Evolutionary conservation across 2,329 filamentous ascomycete species (phyloP), one percentile per base, ranked within the genome.

Genomic region (Venturia carpophila): DNA sequence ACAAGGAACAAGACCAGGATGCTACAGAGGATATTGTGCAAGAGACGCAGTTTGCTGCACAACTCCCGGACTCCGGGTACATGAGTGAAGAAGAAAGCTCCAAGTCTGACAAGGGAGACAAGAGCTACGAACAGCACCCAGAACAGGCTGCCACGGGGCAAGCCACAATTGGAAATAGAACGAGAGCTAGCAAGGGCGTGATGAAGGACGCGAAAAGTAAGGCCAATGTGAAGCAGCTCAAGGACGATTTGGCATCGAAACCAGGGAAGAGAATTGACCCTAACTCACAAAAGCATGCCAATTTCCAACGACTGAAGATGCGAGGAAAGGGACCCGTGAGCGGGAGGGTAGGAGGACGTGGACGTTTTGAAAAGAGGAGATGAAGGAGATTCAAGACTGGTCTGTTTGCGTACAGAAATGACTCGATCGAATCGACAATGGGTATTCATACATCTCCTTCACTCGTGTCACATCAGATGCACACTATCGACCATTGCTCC

Each of bases 261-360:
- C 64, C 71, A 24, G 65, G 75, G 1, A 78, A 76, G 69, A 76
- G 73, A 62, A 75, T 73, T 47, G 73, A 72, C 37, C 74, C 80
- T 65, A 79, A 77, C 66, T 76, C 78, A 19, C 73, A 73, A 30
- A 78, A 78, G 34, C 77, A 81, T 69, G 76, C 79, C 30, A 82
- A 82, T 65, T 82, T 77, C 68, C 74, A 77, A 21, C 74, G 71
- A 67, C 74, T 82, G 39, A 82, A 82, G 67, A 82, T 82, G 71
- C 81, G 79, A 72, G 78, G 78, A 67, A 79, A 80, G 19, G 52
- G 52, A 10, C 52, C 52, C 17, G 52, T 37, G 70, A 78, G 76
- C 52, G 74, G 73, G 3, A 75, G 76, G 67, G 75, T 74, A 24
- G 77, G 75, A 61, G 78, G 79, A 2, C 73, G 74, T 66, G 76